A percentile compares a stretch with the other conserved stretches of the same genome.
These are phyloP conservation scores for Aquilaria sinensis DNA, from an alignment of 345 rosid genomes.

Conservation along the genomic window DNA sequence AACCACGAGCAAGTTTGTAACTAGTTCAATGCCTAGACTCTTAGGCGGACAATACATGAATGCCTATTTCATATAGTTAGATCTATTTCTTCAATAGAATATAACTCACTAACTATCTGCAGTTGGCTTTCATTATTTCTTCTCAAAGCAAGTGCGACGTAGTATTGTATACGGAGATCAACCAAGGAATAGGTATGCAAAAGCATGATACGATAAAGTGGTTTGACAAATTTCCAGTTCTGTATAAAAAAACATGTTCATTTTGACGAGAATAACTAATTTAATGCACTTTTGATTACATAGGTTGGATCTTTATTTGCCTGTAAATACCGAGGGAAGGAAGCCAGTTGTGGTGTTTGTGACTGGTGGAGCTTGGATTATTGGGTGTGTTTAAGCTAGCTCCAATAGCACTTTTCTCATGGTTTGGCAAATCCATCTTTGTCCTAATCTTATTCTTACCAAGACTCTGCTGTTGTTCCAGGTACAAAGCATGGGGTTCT, in stretches of 20 bases:
- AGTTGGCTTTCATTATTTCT: slow-evolving; percentile 87
- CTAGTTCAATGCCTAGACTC: no score
- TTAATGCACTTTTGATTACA: slow-evolving; percentile 3
- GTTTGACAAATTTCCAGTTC: no score
- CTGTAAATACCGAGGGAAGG: slow-evolving; percentile 47
- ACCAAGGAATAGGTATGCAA: slow-evolving; percentile 83
- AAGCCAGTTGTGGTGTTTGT: slow-evolving; percentile 93
- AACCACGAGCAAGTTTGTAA: no score
- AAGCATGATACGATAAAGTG: background rate
- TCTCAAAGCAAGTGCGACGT: slow-evolving; percentile 65
- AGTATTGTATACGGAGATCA: slow-evolving; percentile 89
- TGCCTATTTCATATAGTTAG: no score
- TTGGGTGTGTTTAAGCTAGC: slow-evolving; percentile 55
- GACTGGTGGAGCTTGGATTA: slow-evolving; percentile 99
- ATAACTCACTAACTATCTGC: slow-evolving; percentile 23
- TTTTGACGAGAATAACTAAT: background rate
- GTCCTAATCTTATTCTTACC: slow-evolving; percentile 10
- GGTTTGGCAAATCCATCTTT: background rate
- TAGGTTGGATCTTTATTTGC: slow-evolving; percentile 88
- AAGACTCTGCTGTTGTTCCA: slow-evolving; percentile 27
- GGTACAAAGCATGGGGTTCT: slow-evolving; percentile 99
- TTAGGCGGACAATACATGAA: no score
- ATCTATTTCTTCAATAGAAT: background rate
- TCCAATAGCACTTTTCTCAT: slow-evolving; percentile 3
- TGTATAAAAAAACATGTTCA: no score